A percentile compares a stretch with the other conserved stretches of the same genome.
phyloP scores from a whole-genome alignment of 2,329 filamentous ascomycete species.

The Westerdykella ornata region DNA sequence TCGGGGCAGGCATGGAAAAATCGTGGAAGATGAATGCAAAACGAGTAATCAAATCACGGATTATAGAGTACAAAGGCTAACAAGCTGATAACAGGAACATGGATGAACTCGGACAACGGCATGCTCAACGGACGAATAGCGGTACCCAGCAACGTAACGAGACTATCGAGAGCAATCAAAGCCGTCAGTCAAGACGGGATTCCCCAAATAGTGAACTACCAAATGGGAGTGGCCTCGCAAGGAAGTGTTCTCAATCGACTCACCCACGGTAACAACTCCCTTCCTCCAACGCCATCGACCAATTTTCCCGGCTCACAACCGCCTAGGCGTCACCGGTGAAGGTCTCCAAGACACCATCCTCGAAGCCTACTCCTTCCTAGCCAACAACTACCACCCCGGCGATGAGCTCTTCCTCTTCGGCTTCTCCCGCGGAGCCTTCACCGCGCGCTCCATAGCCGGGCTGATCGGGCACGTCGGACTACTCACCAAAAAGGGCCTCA shows the following conservation, averaged over 20 bases:
- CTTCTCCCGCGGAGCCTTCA: constrained; percentile 45
- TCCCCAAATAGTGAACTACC: constrained; percentile 48
- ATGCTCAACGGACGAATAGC: constrained; percentile 40
- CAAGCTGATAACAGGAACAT: constrained; percentile 31
- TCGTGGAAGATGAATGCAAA: too few relatives aligned
- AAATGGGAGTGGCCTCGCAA: constrained; percentile 43
- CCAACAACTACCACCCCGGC: constrained; percentile 49
- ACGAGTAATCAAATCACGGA: too few relatives aligned
- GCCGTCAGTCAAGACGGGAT: constrained; percentile 43
- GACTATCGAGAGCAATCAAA: constrained; percentile 46
- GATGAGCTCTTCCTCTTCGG: constrained; percentile 46
- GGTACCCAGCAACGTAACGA: constrained; percentile 46
- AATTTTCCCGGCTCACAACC: not conserved
- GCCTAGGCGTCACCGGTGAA: constrained; percentile 38
- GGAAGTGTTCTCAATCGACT: constrained; percentile 41
- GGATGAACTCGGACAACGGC: constrained; percentile 45
- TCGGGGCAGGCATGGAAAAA: not conserved
- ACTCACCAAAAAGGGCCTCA: constrained; percentile 43
- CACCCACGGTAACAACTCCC: constrained; percentile 22
- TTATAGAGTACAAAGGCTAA: too few relatives aligned
- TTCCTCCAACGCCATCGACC: too few relatives aligned
- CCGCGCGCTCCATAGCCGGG: constrained; percentile 40
- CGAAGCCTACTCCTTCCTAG: constrained; percentile 46
- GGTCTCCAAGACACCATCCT: constrained; percentile 45
- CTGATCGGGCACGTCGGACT: constrained; percentile 43